phyloP scores from a whole-genome alignment of 495 filamentous ascomycete genomes.

The Staphylotrichum tortipilum region DNA sequence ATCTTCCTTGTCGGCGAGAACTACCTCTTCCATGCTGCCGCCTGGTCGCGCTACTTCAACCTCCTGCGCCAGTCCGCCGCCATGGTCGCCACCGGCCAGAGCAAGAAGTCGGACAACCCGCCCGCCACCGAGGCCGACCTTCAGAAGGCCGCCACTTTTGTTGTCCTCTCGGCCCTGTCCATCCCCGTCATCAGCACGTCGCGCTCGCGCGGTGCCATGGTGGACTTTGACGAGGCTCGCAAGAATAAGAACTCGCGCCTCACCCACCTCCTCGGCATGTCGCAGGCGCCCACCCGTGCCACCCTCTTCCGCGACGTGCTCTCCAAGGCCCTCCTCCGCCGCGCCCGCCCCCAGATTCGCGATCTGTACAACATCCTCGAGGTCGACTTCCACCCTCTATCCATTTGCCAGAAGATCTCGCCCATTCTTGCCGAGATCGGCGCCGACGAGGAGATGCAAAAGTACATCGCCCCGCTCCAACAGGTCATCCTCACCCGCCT shows the following conservation, averaged over 20 bases:
- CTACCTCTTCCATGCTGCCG: conserved; percentile 97
- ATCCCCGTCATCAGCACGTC: conserved; percentile 99
- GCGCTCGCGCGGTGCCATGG: conserved; percentile 85
- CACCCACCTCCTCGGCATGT: conserved; percentile 92
- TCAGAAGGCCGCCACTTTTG: conserved; percentile 78
- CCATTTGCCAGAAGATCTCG: conserved; percentile 98
- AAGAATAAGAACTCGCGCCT: conserved; percentile 98
- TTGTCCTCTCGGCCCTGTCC: conserved; percentile 87
- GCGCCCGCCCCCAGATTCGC: conserved; percentile 85
- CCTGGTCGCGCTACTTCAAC: conserved; percentile 95
- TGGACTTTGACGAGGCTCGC: conserved; percentile 92
- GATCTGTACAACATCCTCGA: conserved; percentile 97
- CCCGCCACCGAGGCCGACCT: conserved; percentile 81
- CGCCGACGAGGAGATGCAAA: conserved; percentile 89
- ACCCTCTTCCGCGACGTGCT: conserved; percentile 91
- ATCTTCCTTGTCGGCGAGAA: conserved; percentile 99
- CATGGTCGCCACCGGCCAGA: conserved; percentile 72
- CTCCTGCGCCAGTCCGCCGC: conserved; percentile 85
- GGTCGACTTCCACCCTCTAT: conserved; percentile 96
- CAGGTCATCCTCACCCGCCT: conserved; percentile 97
- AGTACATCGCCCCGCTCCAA: conserved; percentile 88
- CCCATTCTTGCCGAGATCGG: conserved; percentile 93
- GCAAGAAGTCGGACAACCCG: conserved; percentile 89
- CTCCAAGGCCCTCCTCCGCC: conserved; percentile 86
- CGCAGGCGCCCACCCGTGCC: conserved; percentile 75